phyloP scores from a whole-genome alignment of 257 asterid genomes.

The Rhazya stricta region DNA sequence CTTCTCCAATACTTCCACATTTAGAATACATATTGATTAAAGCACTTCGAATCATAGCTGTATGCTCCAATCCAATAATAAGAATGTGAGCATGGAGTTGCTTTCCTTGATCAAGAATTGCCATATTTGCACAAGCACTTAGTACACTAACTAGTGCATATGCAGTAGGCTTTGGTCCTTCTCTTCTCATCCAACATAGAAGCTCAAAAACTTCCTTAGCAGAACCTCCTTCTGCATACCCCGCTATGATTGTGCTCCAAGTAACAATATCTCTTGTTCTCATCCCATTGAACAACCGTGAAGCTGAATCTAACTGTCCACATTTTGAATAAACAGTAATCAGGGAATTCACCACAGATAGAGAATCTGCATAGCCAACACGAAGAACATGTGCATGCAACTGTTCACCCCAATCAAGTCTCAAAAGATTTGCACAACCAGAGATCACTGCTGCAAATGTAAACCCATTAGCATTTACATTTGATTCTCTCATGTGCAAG shows the following conservation, averaged over 20 bases:
- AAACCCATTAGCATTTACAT: conserved; percentile 60
- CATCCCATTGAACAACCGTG: conserved; percentile 48
- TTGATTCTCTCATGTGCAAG: conserved; percentile 51
- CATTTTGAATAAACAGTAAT: conserved; percentile 75
- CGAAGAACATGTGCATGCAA: conserved; percentile 62
- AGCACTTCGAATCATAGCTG: conserved; percentile 48
- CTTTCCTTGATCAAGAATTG: conserved; percentile 76
- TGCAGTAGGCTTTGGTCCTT: conserved; percentile 79
- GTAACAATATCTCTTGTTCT: conserved; percentile 60
- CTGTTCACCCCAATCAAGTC: conserved; percentile 69
- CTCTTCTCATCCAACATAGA: conserved; percentile 66
- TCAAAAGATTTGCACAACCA: conserved; percentile 57
- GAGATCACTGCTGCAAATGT: conserved; percentile 78
- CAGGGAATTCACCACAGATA: conserved; percentile 73
- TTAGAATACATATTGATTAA: conserved; percentile 77
- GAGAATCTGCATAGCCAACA: conserved; percentile 44
- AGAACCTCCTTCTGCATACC: conserved; percentile 68
- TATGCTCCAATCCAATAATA: conserved; percentile 56
- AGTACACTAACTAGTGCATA: conserved; percentile 71
- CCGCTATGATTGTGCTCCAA: conserved; percentile 88
- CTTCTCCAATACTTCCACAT: conserved; percentile 74
- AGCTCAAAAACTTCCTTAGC: conserved; percentile 71
- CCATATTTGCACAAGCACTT: conserved; percentile 70
- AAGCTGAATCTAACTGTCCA: conserved; percentile 44
- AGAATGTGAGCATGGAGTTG: conserved; percentile 75